These are phyloP conservation scores for Sextonia rubra DNA, from an alignment of 164 flowering plant genomes.

Conservation along the genomic window DNA sequence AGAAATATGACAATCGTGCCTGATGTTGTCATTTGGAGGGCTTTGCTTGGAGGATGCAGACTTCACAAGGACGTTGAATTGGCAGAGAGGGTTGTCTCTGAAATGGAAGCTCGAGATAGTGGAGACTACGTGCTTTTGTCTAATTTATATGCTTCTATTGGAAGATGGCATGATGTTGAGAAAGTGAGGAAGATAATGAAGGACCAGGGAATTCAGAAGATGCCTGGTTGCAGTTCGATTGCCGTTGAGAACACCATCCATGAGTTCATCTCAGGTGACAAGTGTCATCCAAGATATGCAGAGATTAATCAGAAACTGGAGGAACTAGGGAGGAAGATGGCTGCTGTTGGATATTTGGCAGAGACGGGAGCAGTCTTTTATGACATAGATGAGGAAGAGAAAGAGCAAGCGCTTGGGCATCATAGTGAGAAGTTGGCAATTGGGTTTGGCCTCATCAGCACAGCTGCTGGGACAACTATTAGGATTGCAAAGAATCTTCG, in stretches of 20 bases:
- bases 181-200: slow-evolving; percentile 27
- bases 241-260: slow-evolving; percentile 22
- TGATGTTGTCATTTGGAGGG: slow-evolving; percentile 24
- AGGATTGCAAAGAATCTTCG: slow-evolving; percentile 29
- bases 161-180: slow-evolving; percentile 28
- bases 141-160: slow-evolving; percentile 26
- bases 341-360: slow-evolving; percentile 15
- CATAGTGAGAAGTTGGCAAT: slow-evolving; percentile 30
- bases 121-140: slow-evolving; percentile 28
- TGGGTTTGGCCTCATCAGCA: slow-evolving; percentile 22
- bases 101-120: slow-evolving; percentile 20
- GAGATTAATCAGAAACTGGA: slow-evolving; percentile 18
- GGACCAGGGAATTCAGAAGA: slow-evolving; percentile 20
- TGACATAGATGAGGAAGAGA: slow-evolving; percentile 29
- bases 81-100: slow-evolving; percentile 17
- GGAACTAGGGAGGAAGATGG: slow-evolving; percentile 17
- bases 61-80: slow-evolving; percentile 24
- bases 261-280: slow-evolving; percentile 33
- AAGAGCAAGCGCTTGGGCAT: slow-evolving; percentile 22
- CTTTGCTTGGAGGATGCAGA: slow-evolving; percentile 25
- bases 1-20: slow-evolving; percentile 21
- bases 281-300: slow-evolving; percentile 19
- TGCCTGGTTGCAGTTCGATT: slow-evolving; percentile 29
- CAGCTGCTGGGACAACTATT: slow-evolving; percentile 13
- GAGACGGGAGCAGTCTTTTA: slow-evolving; percentile 18